Conservation (phyloP, 1,139 yeast species). For the Scheffersomyces parashehatae region DNA sequence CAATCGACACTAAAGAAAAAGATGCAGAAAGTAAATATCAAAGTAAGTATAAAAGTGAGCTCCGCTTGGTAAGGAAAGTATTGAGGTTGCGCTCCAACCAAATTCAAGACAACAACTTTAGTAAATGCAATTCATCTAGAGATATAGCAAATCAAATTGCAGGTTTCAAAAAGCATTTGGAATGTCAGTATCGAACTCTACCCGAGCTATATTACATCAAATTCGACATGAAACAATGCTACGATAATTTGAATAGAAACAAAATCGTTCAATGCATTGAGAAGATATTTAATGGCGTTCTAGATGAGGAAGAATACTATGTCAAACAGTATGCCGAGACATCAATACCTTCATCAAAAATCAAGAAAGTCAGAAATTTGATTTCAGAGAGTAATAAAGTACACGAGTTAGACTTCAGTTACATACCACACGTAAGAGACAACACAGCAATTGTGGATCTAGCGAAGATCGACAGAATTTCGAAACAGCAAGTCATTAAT, state of each 20-base stretch:
- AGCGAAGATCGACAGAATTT: no score
- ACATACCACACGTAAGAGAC: no score
- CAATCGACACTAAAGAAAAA: slow-evolving; percentile 2
- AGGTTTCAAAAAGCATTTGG: slow-evolving; percentile 18
- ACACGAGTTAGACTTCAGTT: no score
- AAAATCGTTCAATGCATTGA: slow-evolving; percentile 38
- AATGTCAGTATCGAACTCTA: slow-evolving; percentile 15
- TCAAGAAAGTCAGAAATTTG: no score
- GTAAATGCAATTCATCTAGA: slow-evolving; percentile 26
- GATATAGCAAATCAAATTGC: slow-evolving; percentile 29
- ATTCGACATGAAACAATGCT: slow-evolving; percentile 79
- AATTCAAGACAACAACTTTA: slow-evolving; percentile 6
- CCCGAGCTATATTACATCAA: slow-evolving; percentile 57
- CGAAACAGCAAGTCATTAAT: slow-evolving; percentile 23
- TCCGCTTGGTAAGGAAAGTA: slow-evolving; percentile 37
- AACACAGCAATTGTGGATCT: no score
- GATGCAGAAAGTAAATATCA: neutral
- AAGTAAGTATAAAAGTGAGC: slow-evolving; percentile 1
- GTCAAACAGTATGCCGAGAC: slow-evolving; percentile 21
- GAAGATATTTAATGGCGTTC: slow-evolving; percentile 23
- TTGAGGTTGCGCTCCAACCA: slow-evolving; percentile 8
- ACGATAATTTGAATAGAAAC: slow-evolving; percentile 66
- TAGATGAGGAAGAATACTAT: slow-evolving; percentile 20
- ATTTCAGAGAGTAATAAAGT: no score
- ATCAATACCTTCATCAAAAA: neutral